Conservation (phyloP, 2,329 filamentous ascomycete species). For the Penicillium sp. region DNA sequence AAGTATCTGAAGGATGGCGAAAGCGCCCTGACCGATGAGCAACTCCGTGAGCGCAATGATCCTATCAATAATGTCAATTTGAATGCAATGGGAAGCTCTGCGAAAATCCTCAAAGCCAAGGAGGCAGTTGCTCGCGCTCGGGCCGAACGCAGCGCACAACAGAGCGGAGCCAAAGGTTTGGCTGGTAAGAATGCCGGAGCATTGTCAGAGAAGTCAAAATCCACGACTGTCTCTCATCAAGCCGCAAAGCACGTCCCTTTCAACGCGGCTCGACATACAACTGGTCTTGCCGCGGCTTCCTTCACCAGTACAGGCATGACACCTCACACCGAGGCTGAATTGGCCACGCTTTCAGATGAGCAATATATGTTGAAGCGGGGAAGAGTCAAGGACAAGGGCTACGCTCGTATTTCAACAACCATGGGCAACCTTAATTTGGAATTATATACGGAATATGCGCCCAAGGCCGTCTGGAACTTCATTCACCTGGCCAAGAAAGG, state of each 20-base stretch:
- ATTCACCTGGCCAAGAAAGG: slow-evolving; percentile 80
- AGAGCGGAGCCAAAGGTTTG: slow-evolving; percentile 18
- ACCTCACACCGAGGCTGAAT: slow-evolving; percentile 81
- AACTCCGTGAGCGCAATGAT: slow-evolving; percentile 63
- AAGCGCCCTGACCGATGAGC: slow-evolving; percentile 63
- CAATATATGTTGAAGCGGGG: slow-evolving; percentile 94
- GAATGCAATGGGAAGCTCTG: slow-evolving; percentile 69
- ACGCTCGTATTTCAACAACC: slow-evolving; percentile 83
- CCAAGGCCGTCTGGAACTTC: slow-evolving; percentile 96
- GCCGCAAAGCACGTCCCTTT: slow-evolving; percentile 52
- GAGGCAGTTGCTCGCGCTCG: slow-evolving; percentile 90
- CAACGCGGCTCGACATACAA: slow-evolving; percentile 88
- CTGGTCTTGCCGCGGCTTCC: slow-evolving; percentile 83
- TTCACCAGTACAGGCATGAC: slow-evolving; percentile 95
- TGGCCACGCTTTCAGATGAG: slow-evolving; percentile 84
- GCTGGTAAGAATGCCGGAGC: slow-evolving; percentile 3
- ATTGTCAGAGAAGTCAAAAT: slow-evolving; percentile 4
- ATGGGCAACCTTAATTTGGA: slow-evolving; percentile 83
- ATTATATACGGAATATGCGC: slow-evolving; percentile 84
- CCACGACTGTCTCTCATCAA: slow-evolving; percentile 19
- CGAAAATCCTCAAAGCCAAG: slow-evolving; percentile 85
- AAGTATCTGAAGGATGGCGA: slow-evolving; percentile 83
- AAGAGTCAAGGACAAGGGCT: slow-evolving; percentile 84
- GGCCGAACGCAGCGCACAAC: slow-evolving; percentile 60
- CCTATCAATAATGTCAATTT: slow-evolving; percentile 67